Evolutionary conservation across 1,139 yeast genomes (phyloP).

Genomic region (Lodderomyces jiufengensis): DNA sequence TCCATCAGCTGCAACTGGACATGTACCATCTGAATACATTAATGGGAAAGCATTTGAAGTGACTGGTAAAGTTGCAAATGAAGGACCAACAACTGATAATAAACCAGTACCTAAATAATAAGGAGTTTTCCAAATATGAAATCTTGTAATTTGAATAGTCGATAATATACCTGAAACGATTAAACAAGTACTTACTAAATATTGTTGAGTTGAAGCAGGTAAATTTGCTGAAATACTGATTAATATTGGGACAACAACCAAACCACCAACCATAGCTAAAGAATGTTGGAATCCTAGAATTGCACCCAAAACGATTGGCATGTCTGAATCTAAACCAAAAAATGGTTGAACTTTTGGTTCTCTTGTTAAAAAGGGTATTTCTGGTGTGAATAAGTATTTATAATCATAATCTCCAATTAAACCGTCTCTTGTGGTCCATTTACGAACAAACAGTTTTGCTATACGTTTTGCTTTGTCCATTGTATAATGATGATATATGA

Average conservation of each 20-base stretch:
- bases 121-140: constrained; percentile 67
- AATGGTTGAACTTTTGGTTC: constrained; percentile 52
- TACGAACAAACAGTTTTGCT: constrained; percentile 28
- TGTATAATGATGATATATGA: background rate
- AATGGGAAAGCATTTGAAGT: constrained; percentile 72
- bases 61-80: constrained; percentile 82
- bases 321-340: constrained; percentile 71
- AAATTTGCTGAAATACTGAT: constrained; percentile 63
- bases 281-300: constrained; percentile 84
- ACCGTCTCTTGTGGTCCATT: constrained; percentile 70
- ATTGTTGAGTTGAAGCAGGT: constrained; percentile 47
- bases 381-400: constrained; percentile 70
- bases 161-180: constrained; percentile 76
- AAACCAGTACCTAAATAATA: constrained; percentile 84
- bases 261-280: constrained; percentile 87
- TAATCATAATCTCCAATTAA: constrained; percentile 82
- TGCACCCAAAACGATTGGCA: constrained; percentile 75
- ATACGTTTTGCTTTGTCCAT: constrained; percentile 14
- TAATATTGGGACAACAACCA: constrained; percentile 83
- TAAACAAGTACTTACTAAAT: constrained; percentile 73
- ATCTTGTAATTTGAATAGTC: constrained; percentile 72
- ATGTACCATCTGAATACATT: constrained; percentile 72
- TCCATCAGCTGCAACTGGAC: constrained; percentile 60
- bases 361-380: constrained; percentile 59
- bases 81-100: constrained; percentile 84